Conservation (phyloP, 768 basidiomycete genomes). For the Daedaleopsis nitida region DNA sequence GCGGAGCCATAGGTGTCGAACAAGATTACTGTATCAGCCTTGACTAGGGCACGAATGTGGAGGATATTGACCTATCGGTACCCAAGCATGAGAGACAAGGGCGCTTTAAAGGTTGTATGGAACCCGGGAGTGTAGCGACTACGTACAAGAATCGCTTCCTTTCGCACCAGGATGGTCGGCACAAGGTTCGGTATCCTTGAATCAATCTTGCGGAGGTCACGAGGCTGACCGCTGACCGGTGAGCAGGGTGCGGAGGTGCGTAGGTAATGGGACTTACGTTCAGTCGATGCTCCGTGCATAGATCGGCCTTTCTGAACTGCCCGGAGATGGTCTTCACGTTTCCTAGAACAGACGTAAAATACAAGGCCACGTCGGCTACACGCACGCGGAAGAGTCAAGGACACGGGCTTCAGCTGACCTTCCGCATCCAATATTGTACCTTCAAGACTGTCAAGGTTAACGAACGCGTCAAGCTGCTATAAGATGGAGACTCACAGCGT, state of each 20-base stretch:
- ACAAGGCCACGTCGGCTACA: background rate
- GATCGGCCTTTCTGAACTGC: conserved; percentile 87
- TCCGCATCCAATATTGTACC: conserved; percentile 87
- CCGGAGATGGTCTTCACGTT: conserved; percentile 87
- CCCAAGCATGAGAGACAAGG: background rate
- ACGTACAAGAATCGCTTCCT: conserved; percentile 83
- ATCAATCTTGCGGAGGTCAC: conserved; percentile 97
- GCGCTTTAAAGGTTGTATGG: background rate
- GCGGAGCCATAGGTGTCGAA: conserved; percentile 92
- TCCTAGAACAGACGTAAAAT: conserved; percentile 47
- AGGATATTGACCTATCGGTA: conserved; percentile 78
- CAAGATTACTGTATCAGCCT: conserved; percentile 87
- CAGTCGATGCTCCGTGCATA: conserved; percentile 84
- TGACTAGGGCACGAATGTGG: conserved; percentile 93
- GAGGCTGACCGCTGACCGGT: conserved; percentile 56
- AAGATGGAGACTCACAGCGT: conserved; percentile 66
- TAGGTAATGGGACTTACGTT: conserved; percentile 61
- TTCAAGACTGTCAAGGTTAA: conserved; percentile 33
- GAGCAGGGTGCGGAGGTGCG: conserved; percentile 5
- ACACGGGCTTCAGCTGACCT: conserved; percentile 47
- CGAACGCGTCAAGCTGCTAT: conserved; percentile 20
- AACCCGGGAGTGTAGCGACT: conserved; percentile 1
- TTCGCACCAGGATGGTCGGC: conserved; percentile 88
- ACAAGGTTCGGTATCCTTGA: conserved; percentile 92
- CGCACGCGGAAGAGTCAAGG: background rate